Base-by-base conservation (phyloP, 257 asterid genomes). In the Jaltomata sinuosa region DNA sequence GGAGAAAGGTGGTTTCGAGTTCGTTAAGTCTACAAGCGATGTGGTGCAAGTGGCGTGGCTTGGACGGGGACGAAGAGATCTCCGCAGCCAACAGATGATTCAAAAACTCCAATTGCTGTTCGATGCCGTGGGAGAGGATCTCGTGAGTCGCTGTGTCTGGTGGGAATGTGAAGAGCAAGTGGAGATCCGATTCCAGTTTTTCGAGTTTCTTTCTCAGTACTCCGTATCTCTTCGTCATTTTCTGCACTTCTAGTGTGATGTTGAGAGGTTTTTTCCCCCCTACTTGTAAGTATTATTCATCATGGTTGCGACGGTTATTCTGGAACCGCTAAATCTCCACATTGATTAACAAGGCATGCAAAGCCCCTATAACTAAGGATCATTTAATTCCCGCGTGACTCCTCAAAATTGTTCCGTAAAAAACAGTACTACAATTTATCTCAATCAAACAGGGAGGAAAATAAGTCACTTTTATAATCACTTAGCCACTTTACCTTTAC, bases 141-240 rank as follows among this genome's bases (percentile, higher is more conserved):
- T 68, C 85, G 59, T 47, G 85, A 12, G 83, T 77, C 4, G 83
- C 68, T 3, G 87, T 57, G 2, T 84, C 89, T 42, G 83, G 65
- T 0, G 91, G 86, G 12, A 83, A 87, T 82, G 89, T 83, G 88
- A 57, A 80, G 57, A 91, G 54, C 54, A 77, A 87, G 42, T 27
- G 22, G 71, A 92, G 88, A 85, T 91, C 90, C 47, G 89, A 38
- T 65, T 93, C 95, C 25, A 93, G 90, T 86, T 93, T 94, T 59
- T 74, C 84, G 79, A 93, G 86, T 91, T 90, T 93, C 92, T 89
- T 92, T 84, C 86, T 89, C 88, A 93, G 32, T 68, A 85, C 72
- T 5, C 36, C 84, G 59, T 83, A 87, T 68, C 79, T 83, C 72
- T 79, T 83, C 16, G 87, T 31, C 94, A 76, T 76, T 27, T n/a